Evolutionary conservation across 495 filamentous ascomycete genomes (phyloP), one percentile per base, ranked within the genome.

Genomic region (Gamarada debralockiae): DNA sequence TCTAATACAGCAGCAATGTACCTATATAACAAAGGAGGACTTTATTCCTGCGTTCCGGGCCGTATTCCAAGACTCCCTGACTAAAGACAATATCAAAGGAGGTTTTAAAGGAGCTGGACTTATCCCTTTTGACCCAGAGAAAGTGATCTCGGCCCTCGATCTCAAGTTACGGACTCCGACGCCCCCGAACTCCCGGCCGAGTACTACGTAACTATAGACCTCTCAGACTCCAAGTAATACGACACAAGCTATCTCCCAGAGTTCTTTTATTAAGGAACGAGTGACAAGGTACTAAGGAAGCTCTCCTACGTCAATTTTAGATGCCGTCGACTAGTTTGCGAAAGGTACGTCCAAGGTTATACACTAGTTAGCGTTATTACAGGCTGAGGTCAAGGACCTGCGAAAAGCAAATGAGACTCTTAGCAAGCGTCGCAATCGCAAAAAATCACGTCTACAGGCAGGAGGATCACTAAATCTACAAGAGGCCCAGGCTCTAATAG

Each of bases 11-110:
- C 2, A 1, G 21, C 3, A 14, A 18, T 39, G 58, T 22, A 58
- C 50, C 25, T 36, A 51, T 38, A 52, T 59, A 12, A 46, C 3
- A 2, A 59, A 59, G 36, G 18, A 31, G 8, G 56, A 59, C n/a
- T 59, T 59, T 31, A 17, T 52, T n/a, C 12, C 3, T 25, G 46
- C 55, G n/a, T 58, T 58, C 20, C 2, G 18, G 3, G 33, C 22
- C 24, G 56, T 46, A 13, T 33, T 13, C 12, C 3, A 25, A 6
- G 31, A 34, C 27, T 4, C 56, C 13, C 5, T 59, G 7, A 59
- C 47, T 12, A 17, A 22, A 20, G 18, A 53, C 6, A 56, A 39
- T 45, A 56, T 56, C 36, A 10, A 25, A 3, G 18, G 48, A 17
- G 37, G 53, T 3, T 56, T 56, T 31, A 10, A 5, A n/a, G 53